A percentile compares a stretch with the other conserved stretches of the same genome.
These are phyloP conservation scores for Jatropha curcas DNA, from an alignment of 345 rosid species.

Conservation along the genomic window DNA sequence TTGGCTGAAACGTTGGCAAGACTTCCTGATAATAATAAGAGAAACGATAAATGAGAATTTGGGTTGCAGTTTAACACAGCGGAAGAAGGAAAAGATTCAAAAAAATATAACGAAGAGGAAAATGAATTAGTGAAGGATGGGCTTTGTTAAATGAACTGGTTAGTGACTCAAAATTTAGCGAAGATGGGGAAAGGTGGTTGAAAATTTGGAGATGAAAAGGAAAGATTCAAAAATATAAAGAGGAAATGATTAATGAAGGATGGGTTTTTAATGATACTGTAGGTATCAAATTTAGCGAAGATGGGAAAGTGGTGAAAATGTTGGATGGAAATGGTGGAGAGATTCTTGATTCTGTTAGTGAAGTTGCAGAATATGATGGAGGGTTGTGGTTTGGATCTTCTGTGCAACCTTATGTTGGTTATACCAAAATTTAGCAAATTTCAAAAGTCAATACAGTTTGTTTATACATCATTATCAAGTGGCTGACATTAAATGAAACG, in stretches of 20 bases:
- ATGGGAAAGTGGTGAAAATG: conserved; percentile 54
- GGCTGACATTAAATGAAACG: too few relatives aligned
- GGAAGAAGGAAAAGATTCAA: conserved; percentile 29
- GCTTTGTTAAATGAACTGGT: too few relatives aligned
- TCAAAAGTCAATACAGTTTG: too few relatives aligned
- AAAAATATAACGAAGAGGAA: too few relatives aligned
- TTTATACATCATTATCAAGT: too few relatives aligned
- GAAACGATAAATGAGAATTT: conserved; percentile 52
- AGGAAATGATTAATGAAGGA: too few relatives aligned
- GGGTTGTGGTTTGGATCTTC: conserved; percentile 72
- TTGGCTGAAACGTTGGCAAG: too few relatives aligned
- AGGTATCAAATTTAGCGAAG: conserved; percentile 51
- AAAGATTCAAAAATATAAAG: background rate
- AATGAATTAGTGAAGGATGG: conserved; percentile 9
- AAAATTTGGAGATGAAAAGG: too few relatives aligned
- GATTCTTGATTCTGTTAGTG: conserved; percentile 57
- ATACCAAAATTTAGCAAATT: background rate
- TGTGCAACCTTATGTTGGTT: conserved; percentile 38
- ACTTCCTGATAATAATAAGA: conserved; percentile 65
- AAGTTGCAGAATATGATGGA: conserved; percentile 69
- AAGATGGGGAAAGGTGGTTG: too few relatives aligned
- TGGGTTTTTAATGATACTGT: conserved; percentile 48
- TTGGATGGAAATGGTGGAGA: conserved; percentile 43
- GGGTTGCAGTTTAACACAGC: conserved; percentile 60
- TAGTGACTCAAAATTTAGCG: too few relatives aligned